Evolutionary conservation across 192 early-diverging fungal species (phyloP), one percentile per base, ranked within the genome.

Genomic region (Podila clonocystis): DNA sequence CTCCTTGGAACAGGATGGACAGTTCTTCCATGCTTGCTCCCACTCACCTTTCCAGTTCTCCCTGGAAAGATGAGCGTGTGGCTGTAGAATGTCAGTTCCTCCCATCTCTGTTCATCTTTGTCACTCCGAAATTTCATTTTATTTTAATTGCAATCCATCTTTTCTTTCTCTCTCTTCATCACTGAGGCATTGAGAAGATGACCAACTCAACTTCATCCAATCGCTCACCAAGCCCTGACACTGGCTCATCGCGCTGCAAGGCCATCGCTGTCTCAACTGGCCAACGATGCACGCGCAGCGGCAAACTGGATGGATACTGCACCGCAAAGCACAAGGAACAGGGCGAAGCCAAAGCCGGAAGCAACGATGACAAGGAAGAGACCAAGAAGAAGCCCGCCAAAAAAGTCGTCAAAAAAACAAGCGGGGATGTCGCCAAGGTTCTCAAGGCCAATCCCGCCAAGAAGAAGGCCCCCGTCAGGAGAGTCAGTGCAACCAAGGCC

Each of bases 251-350:
- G 26, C 76, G 62, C 6, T 80, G 77, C 60, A 80, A 73, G 63
- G 77, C 77, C 50, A 80, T 80, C 26, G 77, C 77, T 12, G 52
- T 72, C 61, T 68, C 70, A 2, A 80, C 77, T 15, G 71, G 71
- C 50, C 66, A 69, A 45, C 65, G 67, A 34, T 80, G 77, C 67
- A 52, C 66, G 9, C 59, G 62, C 9, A 63, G 61, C 8, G 77
- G 77, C 41, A 80, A 73, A 28, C 67, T 80, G 36, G 71, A 80
- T 45, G 77, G 77, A 9, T 80, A 80, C 58, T 80, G 77, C 55
- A 69, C 77, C 7, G 71, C 58, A 26, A 80, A 80, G 36, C 77
- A 80, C 57, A 80, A 61, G 71, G 29, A 80, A n/a, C 77, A 80
- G 19, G 17, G 28, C 9, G 58, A 50, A 41, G 59, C 57, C 15